These are phyloP conservation scores for Amauroascus niger DNA, from an alignment of 2,329 filamentous ascomycete species.

Conservation along the genomic window DNA sequence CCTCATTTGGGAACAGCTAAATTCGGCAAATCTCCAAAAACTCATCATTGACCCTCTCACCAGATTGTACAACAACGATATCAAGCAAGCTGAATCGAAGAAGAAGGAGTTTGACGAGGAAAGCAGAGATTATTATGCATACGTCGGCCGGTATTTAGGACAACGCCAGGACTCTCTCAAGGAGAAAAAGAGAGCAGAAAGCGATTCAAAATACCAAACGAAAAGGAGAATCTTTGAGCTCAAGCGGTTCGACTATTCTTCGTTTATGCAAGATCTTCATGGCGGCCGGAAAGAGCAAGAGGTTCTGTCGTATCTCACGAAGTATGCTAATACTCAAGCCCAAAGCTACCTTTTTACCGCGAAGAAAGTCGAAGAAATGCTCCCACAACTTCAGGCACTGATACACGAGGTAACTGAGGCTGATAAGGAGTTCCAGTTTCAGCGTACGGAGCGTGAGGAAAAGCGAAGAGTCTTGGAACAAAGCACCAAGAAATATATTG, in stretches of 20 bases:
- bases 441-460: slow-evolving; percentile 88
- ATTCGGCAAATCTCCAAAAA: slow-evolving; percentile 73
- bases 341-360: slow-evolving; percentile 70
- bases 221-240: slow-evolving; percentile 93
- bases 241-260: slow-evolving; percentile 96
- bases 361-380: slow-evolving; percentile 74
- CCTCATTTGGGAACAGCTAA: slow-evolving; percentile 72
- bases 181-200: slow-evolving; percentile 91
- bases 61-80: slow-evolving; percentile 87
- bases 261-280: slow-evolving; percentile 98
- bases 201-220: slow-evolving; percentile 89
- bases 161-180: slow-evolving; percentile 93
- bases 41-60: slow-evolving; percentile 90
- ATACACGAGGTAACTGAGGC: slow-evolving; percentile 82
- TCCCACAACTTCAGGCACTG: slow-evolving; percentile 83
- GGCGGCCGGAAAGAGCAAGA: slow-evolving; percentile 98
- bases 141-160: slow-evolving; percentile 89
- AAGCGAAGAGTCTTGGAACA: slow-evolving; percentile 85
- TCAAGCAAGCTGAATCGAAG: slow-evolving; percentile 94
- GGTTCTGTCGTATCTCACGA: slow-evolving; percentile 85
- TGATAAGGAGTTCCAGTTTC: slow-evolving; percentile 94
- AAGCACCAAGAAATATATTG: slow-evolving; percentile 63
- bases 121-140: slow-evolving; percentile 96
- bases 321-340: slow-evolving; percentile 84
- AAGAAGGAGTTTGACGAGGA: slow-evolving; percentile 98